A percentile compares a stretch with the other conserved stretches of the same genome.
These are phyloP conservation scores for Aureobasidium pullulans DNA, from an alignment of 2,329 filamentous ascomycete species.

Conservation along the genomic window DNA sequence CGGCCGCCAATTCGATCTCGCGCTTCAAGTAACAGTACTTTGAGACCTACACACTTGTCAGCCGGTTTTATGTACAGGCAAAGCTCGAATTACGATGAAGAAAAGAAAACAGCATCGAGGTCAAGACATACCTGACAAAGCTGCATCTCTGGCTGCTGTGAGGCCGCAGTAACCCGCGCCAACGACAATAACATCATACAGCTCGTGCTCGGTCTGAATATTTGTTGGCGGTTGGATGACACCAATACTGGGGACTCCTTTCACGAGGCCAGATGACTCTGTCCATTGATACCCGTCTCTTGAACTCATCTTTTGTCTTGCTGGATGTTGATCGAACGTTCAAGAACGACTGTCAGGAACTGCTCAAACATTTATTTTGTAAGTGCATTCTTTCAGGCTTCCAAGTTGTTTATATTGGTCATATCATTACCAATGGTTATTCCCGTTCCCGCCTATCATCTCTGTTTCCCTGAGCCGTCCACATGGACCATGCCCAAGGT, in stretches of 20 bases:
- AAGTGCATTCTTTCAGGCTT: not conserved
- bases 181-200: slow-evolving; percentile 33
- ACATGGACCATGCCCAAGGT: not conserved
- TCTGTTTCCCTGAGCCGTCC: not conserved
- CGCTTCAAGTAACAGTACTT: slow-evolving; percentile 40
- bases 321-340: not conserved
- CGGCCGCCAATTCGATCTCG: slow-evolving; percentile 44
- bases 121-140: slow-evolving; percentile 2
- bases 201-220: not conserved
- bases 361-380: not conserved
- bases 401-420: too few relatives aligned
- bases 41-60: slow-evolving; percentile 23
- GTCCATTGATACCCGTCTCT: slow-evolving; percentile 13
- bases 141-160: slow-evolving; percentile 26
- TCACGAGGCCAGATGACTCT: not conserved
- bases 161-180: slow-evolving; percentile 34
- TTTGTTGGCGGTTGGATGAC: slow-evolving; percentile 1
- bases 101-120: not conserved
- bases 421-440: not conserved
- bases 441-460: not conserved
- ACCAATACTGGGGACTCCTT: slow-evolving; percentile 5
- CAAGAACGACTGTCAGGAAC: not conserved
- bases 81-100: too few relatives aligned
- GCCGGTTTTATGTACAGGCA: not conserved
- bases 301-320: not conserved